Evolutionary conservation across 106 monocot species (phyloP).

Genomic region (Acanthochlamys bracteata): DNA sequence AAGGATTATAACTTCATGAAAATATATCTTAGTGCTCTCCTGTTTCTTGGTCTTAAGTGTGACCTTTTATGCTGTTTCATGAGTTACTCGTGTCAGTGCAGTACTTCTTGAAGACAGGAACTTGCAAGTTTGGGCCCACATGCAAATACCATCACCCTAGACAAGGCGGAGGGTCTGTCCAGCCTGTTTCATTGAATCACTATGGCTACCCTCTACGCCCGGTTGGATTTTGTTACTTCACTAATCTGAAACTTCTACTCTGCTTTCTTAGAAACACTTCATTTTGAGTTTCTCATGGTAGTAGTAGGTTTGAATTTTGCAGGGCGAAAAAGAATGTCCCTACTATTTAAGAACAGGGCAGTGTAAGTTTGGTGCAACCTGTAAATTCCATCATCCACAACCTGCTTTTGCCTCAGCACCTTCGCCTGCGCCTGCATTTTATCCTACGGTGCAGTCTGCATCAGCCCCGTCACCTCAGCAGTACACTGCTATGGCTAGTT

Average conservation of each 20-base stretch:
- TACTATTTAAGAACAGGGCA: slow-evolving; percentile 77
- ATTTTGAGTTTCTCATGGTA: not conserved
- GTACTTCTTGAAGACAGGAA: slow-evolving; percentile 89
- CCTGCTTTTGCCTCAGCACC: slow-evolving; percentile 28
- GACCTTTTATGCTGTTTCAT: not conserved
- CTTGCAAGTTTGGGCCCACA: slow-evolving; percentile 84
- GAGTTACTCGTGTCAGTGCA: slow-evolving; percentile 15
- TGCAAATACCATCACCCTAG: slow-evolving; percentile 97
- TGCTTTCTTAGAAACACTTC: not conserved
- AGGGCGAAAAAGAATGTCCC: slow-evolving; percentile 85
- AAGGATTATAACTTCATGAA: not conserved
- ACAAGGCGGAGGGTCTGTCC: slow-evolving; percentile 34
- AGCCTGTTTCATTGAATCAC: slow-evolving; percentile 35
- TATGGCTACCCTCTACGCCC: slow-evolving; percentile 68
- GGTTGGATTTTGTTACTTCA: slow-evolving; percentile 25
- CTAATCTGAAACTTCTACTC: not conserved
- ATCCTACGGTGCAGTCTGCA: slow-evolving; percentile 47
- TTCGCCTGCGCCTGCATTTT: slow-evolving; percentile 41
- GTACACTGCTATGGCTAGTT: slow-evolving; percentile 34
- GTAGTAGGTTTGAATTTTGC: slow-evolving; percentile 6
- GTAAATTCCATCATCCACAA: slow-evolving; percentile 90
- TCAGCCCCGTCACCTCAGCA: slow-evolving; percentile 36
- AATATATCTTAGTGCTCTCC: not conserved
- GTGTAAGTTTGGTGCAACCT: slow-evolving; percentile 83
- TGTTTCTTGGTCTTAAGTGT: not conserved